Evolutionary conservation across 768 basidiomycete species (phyloP), one percentile per base, ranked within the genome.

Genomic region (Rhodotorula sphaerocarpa): DNA sequence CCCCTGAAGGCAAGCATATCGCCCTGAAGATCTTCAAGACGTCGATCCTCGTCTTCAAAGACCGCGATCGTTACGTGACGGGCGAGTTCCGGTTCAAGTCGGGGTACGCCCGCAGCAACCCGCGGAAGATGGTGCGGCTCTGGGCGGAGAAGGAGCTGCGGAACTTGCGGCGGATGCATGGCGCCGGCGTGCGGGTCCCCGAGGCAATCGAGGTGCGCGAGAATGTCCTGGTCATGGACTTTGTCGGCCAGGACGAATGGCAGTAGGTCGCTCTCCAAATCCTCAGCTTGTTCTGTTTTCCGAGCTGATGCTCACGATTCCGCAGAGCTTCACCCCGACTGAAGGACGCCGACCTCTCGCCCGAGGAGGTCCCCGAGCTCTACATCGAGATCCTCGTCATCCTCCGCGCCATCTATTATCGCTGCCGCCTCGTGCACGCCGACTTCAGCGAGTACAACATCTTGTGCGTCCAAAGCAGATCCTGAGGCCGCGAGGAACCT

Each of bases 121-220:
- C 95, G 21, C 83, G 95, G 31, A 99, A 99, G 77, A 97, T 99
- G 93, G 92, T 99, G 25, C 82, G 90, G 21, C 76, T 97, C 5
- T 99, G 95, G 95, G 95, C 95, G 3, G 95, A 99, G 76, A 99
- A 99, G 77, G 95, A 99, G 75, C 87, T 96, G 86, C 84, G 95
- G 28, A 99, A 99, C 74, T 77, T 99, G 65, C 86, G 86, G 73
- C 82, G 95, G 36, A 77, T 99, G 50, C 79, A 82, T 14, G 77
- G 84, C n/a, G 88, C 88, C 25, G 91, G 88, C 0, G 82, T 99
- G 54, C 80, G 81, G 50, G 88, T 87, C 64, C 95, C 95, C 2
- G 86, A 88, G 50, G 88, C 91, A 3, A 70, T 92, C 23, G 95
- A 97, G 74, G 90, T 95, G 14, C 82, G 91, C 59, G 91, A 96